Conservation (phyloP, 208 protist species). For the Trypanosoma lewisi region DNA sequence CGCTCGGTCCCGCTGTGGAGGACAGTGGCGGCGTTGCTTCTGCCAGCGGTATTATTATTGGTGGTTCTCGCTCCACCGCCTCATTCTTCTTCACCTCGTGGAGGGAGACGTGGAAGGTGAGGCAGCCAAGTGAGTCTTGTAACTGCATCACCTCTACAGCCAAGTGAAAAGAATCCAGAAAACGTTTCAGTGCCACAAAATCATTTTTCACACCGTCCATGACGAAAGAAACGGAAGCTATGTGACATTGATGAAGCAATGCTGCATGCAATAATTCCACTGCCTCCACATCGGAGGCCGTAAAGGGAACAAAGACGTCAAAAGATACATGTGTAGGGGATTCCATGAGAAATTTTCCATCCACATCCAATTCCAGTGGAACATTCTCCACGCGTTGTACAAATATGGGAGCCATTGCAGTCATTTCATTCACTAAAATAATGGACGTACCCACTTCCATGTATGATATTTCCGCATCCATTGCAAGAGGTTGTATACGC, state of each 20-base stretch:
- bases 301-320: slow-evolving; percentile 51
- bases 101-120: slow-evolving; percentile 35
- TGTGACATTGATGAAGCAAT: not conserved
- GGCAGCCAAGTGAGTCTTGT: slow-evolving; percentile 62
- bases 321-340: slow-evolving; percentile 23
- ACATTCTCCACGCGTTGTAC: slow-evolving; percentile 60
- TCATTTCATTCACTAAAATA: slow-evolving; percentile 71
- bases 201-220: not conserved
- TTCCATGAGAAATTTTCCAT: slow-evolving; percentile 20
- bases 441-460: slow-evolving; percentile 58
- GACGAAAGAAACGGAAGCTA: slow-evolving; percentile 2
- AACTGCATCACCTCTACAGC: slow-evolving; percentile 38
- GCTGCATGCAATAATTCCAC: slow-evolving; percentile 9
- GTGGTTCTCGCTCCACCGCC: not conserved
- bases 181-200: not conserved
- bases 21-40: not conserved
- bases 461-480: slow-evolving; percentile 75
- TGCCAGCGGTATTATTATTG: not conserved
- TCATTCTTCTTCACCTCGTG: not conserved
- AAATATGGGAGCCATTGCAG: slow-evolving; percentile 61
- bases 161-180: slow-evolving; percentile 12
- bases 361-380: slow-evolving; percentile 23
- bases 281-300: slow-evolving; percentile 36
- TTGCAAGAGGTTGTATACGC: slow-evolving; percentile 65
- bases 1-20: not conserved